Base-by-base conservation (phyloP, 371 early-diverging fungal genomes). In the Homolaphlyctis polyrhiza region DNA sequence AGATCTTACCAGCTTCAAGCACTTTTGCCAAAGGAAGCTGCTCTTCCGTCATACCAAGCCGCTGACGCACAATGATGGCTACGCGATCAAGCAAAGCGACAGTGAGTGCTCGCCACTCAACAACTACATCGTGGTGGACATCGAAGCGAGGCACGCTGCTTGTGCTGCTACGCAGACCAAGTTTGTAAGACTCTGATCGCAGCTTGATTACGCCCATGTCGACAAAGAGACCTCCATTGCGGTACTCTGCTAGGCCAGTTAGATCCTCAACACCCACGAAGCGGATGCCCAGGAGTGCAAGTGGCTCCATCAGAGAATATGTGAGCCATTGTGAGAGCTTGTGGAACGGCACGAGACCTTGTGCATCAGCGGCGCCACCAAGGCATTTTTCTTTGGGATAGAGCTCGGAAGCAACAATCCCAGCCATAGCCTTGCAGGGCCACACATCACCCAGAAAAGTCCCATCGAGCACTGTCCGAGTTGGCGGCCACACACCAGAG, bases 261-360 rank as follows among this genome's bases (percentile, higher is more conserved):
- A 96, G 77, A 18, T 71, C 65, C 27, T 86, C 85, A 3, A 82
- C 68, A 6, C 87, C 88, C 18, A 72, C 68, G 47, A 94, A 80
- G 0, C 57, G 73, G 25, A 91, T 65, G 39, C 71, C 76, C 23
- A 86, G 69, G 13, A 85, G 62, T 58, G 83, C 81, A 27, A 94
- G 71, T 0, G 89, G 88, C 62, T 95, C 96, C 74, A 91, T 82
- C 55, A 95, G 77, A 0, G 93, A 93, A 74, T 94, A 95, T 1
- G 94, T 91, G 34, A 96, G 86, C 96, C 96, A 96, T 73, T 94
- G 94, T 21, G 92, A 91, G 43, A 96, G 82, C 65, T 96, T 96
- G 75, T 96, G 95, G 79, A 94, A 94, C 25, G 92, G 83, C 8
- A 94, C 89, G 36, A 84, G 73, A 33, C 68, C 64, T 16, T 57